These are phyloP conservation scores for Microdochium bolleyi DNA, from an alignment of 2,329 filamentous ascomycete species.

Conservation along the genomic window DNA sequence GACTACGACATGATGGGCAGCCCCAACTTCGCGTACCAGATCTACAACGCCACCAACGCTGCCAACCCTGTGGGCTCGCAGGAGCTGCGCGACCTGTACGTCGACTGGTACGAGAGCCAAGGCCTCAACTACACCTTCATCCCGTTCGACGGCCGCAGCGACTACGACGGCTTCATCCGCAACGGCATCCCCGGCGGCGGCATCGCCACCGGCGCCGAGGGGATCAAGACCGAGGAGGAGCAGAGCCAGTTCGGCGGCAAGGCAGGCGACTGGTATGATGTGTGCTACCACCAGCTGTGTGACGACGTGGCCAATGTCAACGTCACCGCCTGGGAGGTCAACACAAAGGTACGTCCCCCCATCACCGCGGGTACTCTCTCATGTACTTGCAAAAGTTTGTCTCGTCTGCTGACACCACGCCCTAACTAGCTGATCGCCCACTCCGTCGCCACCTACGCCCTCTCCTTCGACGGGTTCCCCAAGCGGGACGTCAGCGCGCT, in stretches of 20 bases:
- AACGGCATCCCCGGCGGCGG: slow-evolving; percentile 67
- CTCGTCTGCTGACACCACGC: slow-evolving; percentile 10
- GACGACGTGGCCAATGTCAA: slow-evolving; percentile 52
- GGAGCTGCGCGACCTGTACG: slow-evolving; percentile 59
- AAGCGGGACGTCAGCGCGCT: slow-evolving; percentile 31
- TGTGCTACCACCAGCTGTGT: slow-evolving; percentile 55
- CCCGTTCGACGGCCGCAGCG: slow-evolving; percentile 70
- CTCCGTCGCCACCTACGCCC: slow-evolving; percentile 62
- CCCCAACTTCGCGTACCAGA: slow-evolving; percentile 58
- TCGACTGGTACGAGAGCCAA: slow-evolving; percentile 55
- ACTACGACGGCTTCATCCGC: slow-evolving; percentile 72
- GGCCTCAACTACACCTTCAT: slow-evolving; percentile 62
- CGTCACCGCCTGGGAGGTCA: slow-evolving; percentile 51
- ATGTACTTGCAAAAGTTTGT: too few species aligned
- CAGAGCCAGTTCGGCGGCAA: slow-evolving; percentile 61
- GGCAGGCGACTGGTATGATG: slow-evolving; percentile 52
- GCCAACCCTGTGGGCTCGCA: slow-evolving; percentile 64
- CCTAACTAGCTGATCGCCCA: slow-evolving; percentile 53
- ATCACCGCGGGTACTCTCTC: background rate
- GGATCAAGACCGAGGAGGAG: slow-evolving; percentile 63
- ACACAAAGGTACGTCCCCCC: slow-evolving; percentile 42
- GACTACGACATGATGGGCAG: slow-evolving; percentile 66
- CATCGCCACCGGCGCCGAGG: slow-evolving; percentile 71
- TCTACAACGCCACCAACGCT: slow-evolving; percentile 66
- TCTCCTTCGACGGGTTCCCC: slow-evolving; percentile 59